phyloP scores from a whole-genome alignment of 257 asterid species.

The Anisodus tanguticus region DNA sequence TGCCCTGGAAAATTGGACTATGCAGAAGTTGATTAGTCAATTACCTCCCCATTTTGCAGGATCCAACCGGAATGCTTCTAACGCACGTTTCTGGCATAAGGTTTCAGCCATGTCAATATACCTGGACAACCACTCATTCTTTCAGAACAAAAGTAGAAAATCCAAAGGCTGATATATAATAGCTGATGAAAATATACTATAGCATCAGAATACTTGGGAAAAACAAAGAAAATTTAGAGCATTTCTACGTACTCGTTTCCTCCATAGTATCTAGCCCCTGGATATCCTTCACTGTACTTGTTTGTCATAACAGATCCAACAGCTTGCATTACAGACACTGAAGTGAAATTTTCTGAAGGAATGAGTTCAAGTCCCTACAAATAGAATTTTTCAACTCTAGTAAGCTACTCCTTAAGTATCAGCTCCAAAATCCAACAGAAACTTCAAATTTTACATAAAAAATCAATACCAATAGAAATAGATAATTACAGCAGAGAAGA shows the following conservation, averaged over 20 bases:
- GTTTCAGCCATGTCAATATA: constrained; percentile 96
- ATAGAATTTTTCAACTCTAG: neutral
- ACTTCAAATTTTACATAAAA: neutral
- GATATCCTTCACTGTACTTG: constrained; percentile 94
- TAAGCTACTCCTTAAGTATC: neutral
- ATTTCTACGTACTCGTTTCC: constrained; percentile 76
- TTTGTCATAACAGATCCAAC: constrained; percentile 97
- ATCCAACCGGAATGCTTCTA: constrained; percentile 77
- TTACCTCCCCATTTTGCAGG: constrained; percentile 98
- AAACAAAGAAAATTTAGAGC: constrained; percentile 5
- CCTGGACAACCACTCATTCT: constrained; percentile 44
- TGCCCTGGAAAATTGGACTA: neutral
- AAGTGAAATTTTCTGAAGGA: constrained; percentile 92
- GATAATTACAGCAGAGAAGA: neutral
- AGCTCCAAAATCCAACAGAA: neutral
- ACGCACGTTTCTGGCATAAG: constrained; percentile 90
- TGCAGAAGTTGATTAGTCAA: constrained; percentile 6
- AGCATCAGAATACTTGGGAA: neutral
- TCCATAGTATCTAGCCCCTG: constrained; percentile 97
- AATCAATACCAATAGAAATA: neutral
- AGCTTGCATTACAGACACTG: constrained; percentile 91
- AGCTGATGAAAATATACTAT: neutral
- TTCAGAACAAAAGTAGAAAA: neutral
- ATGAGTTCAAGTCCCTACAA: constrained; percentile 82
- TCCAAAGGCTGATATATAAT: neutral